phyloP scores from a whole-genome alignment of 2,329 filamentous ascomycete species.

The Xylaria arbuscula region DNA sequence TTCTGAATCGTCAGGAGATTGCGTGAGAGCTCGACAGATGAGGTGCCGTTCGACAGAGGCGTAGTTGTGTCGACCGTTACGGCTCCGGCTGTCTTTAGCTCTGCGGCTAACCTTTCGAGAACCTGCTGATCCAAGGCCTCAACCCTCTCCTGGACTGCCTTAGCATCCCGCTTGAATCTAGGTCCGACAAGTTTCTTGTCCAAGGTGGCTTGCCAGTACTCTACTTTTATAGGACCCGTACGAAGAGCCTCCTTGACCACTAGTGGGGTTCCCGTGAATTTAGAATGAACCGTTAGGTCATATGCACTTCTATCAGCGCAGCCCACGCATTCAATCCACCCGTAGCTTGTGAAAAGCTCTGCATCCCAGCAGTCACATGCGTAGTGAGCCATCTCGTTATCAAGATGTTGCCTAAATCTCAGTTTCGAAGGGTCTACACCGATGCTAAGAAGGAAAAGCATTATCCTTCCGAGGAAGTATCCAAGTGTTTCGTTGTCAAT shows the following conservation, averaged over 20 bases:
- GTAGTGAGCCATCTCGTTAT: slow-evolving; percentile 83
- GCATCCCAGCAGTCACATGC: slow-evolving; percentile 98
- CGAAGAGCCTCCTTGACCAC: slow-evolving; percentile 81
- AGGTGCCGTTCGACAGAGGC: slow-evolving; percentile 65
- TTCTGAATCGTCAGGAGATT: slow-evolving; percentile 87
- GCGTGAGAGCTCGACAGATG: slow-evolving; percentile 76
- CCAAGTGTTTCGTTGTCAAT: slow-evolving; percentile 98
- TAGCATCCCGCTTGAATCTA: slow-evolving; percentile 93
- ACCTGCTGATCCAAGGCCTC: slow-evolving; percentile 81
- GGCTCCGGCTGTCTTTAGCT: slow-evolving; percentile 77
- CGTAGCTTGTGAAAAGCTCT: slow-evolving; percentile 88
- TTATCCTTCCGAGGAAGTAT: slow-evolving; percentile 95
- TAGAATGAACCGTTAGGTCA: slow-evolving; percentile 89
- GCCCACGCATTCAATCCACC: slow-evolving; percentile 98
- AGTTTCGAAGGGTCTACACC: slow-evolving; percentile 89
- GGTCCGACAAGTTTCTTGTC: slow-evolving; percentile 98
- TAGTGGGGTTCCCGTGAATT: slow-evolving; percentile 88
- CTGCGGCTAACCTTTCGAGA: slow-evolving; percentile 80
- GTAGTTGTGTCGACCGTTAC: slow-evolving; percentile 78
- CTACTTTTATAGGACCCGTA: slow-evolving; percentile 79
- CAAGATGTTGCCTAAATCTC: slow-evolving; percentile 96
- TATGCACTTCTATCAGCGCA: slow-evolving; percentile 96
- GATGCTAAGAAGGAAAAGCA: slow-evolving; percentile 88
- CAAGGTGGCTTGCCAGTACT: slow-evolving; percentile 88
- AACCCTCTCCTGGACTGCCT: slow-evolving; percentile 65